phyloP scores from a whole-genome alignment of 768 basidiomycete genomes.

The Phylloporus sp. region DNA sequence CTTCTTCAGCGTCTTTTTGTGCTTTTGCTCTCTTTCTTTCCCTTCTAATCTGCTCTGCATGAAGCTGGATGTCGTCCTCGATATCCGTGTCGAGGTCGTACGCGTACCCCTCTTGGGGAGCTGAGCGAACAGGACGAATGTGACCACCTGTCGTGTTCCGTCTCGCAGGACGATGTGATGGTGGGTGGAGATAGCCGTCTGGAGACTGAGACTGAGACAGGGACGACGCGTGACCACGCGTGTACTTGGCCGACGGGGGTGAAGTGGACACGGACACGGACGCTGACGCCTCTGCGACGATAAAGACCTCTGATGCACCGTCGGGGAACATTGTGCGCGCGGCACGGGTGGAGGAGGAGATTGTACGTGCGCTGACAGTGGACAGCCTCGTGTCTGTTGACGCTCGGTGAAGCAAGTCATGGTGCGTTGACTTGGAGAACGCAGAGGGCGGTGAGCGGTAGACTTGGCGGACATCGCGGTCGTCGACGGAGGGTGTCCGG shows the following conservation, averaged over 20 bases:
- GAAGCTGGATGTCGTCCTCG: constrained; percentile 70
- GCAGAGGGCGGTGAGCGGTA: constrained; percentile 18
- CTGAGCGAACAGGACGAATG: constrained; percentile 28
- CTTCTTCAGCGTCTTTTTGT: constrained; percentile 59
- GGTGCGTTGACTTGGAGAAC: constrained; percentile 19
- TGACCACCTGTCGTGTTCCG: constrained; percentile 69
- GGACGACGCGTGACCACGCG: constrained; percentile 18
- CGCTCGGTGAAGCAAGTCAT: constrained; percentile 39
- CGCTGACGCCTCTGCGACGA: constrained; percentile 16
- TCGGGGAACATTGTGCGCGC: constrained; percentile 17
- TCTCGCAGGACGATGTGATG: constrained; percentile 45
- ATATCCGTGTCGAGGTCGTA: constrained; percentile 38
- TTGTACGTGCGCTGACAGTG: constrained; percentile 23
- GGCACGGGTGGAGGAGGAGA: constrained; percentile 18
- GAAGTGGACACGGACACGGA: constrained; percentile 19
- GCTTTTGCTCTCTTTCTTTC: constrained; percentile 77
- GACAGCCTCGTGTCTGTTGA: constrained; percentile 50
- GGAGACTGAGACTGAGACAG: constrained; percentile 27
- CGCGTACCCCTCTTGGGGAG: constrained; percentile 33
- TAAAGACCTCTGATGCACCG: constrained; percentile 16
- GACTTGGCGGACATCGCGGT: neutral
- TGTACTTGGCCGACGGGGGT: constrained; percentile 14
- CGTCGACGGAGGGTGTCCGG: constrained; percentile 10
- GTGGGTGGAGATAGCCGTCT: constrained; percentile 55
- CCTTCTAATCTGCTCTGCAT: constrained; percentile 81